Evolutionary conservation across 179 eudicot genomes (phyloP).

Genomic region (Beta corolliflora): DNA sequence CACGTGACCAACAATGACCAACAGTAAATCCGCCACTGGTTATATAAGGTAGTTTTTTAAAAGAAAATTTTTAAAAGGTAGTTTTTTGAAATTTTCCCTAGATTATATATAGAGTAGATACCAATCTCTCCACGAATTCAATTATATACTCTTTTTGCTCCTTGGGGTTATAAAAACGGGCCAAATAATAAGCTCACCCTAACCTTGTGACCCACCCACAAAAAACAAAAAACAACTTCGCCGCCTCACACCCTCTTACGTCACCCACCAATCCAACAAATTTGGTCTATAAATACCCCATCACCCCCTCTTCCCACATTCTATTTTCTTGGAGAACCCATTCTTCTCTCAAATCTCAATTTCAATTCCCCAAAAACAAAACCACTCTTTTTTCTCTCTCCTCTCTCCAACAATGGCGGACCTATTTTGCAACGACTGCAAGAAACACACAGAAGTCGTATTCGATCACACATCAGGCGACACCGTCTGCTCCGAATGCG

Average conservation of each 20-base stretch:
- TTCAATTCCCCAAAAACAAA: background rate
- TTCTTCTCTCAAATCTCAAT: too few relatives aligned
- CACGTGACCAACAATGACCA: too few relatives aligned
- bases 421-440: slow-evolving; percentile 47
- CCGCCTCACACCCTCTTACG: background rate
- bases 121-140: too few relatives aligned
- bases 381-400: background rate
- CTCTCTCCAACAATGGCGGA: slow-evolving; percentile 15
- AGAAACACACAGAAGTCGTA: slow-evolving; percentile 42
- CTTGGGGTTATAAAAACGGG: too few relatives aligned
- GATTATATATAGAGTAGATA: too few relatives aligned
- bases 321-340: background rate
- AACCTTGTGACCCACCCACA: too few relatives aligned
- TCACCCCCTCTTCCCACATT: background rate
- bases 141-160: too few relatives aligned
- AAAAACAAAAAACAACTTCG: background rate
- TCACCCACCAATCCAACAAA: background rate
- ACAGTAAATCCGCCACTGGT: too few relatives aligned
- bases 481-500: slow-evolving; percentile 59
- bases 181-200: too few relatives aligned
- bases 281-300: background rate
- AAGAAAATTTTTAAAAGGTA: too few relatives aligned
- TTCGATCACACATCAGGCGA: slow-evolving; percentile 56
- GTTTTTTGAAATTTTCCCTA: too few relatives aligned
- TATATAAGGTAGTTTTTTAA: too few relatives aligned